These are phyloP conservation scores for Durotheca rogersii DNA, from an alignment of 495 filamentous ascomycete species.

Conservation along the genomic window DNA sequence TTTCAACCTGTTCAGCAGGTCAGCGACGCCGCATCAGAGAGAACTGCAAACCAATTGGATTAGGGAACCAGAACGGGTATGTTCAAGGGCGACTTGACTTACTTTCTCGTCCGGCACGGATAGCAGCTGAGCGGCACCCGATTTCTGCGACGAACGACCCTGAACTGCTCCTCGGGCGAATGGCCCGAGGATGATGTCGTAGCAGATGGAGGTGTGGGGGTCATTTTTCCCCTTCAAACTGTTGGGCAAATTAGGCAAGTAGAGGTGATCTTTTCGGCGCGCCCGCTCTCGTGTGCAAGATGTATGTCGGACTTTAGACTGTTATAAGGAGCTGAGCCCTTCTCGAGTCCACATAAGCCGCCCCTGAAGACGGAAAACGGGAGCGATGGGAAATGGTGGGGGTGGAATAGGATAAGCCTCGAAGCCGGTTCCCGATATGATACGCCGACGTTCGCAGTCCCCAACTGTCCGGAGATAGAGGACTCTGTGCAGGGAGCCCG, in stretches of 20 bases:
- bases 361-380: not conserved
- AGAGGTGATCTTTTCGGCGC: conserved; percentile 5
- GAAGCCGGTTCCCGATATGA: conserved; percentile 1
- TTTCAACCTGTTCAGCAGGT: conserved; percentile 56
- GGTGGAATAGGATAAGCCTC: conserved; percentile 31
- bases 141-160: conserved; percentile 91
- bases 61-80: conserved; percentile 27
- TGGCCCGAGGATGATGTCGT: conserved; percentile 70
- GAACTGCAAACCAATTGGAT: conserved; percentile 26
- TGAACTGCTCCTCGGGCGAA: conserved; percentile 84
- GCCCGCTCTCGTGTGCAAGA: conserved; percentile 22
- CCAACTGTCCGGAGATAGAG: conserved; percentile 22
- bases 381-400: conserved; percentile 9
- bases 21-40: conserved; percentile 24
- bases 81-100: conserved; percentile 41
- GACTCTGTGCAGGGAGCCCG: conserved; percentile 22
- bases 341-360: conserved; percentile 16
- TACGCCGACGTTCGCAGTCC: conserved; percentile 7
- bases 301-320: conserved; percentile 31
- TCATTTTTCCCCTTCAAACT: conserved; percentile 62
- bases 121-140: conserved; percentile 92
- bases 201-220: conserved; percentile 89
- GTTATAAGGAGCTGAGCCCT: conserved; percentile 22
- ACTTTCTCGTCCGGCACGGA: conserved; percentile 94
- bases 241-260: conserved; percentile 12